Conservation (phyloP, 1,284 basidiomycete species). For the Volvariella surrecta region DNA sequence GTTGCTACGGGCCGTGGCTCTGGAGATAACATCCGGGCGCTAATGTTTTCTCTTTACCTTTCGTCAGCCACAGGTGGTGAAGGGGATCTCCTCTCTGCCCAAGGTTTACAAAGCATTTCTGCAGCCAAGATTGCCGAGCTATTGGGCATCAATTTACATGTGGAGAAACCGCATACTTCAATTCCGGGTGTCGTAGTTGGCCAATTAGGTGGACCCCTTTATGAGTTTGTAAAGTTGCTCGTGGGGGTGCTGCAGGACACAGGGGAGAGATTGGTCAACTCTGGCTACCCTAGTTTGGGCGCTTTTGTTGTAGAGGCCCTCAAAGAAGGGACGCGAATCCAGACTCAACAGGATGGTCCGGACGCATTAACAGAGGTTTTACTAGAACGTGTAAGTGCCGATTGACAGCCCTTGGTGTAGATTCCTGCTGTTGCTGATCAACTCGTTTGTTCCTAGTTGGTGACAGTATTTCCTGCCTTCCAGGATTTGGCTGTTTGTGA, state of each 20-base stretch:
- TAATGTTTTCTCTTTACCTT: slow-evolving; percentile 66
- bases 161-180: slow-evolving; percentile 62
- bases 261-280: slow-evolving; percentile 52
- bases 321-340: slow-evolving; percentile 40
- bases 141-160: slow-evolving; percentile 59
- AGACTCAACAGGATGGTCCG: slow-evolving; percentile 18
- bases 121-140: slow-evolving; percentile 60
- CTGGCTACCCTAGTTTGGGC: slow-evolving; percentile 64
- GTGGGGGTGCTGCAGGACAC: slow-evolving; percentile 63
- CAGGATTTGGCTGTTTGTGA: slow-evolving; percentile 62
- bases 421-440: slow-evolving; percentile 9
- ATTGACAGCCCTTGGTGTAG: slow-evolving; percentile 4
- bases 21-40: slow-evolving; percentile 70
- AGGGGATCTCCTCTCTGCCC: slow-evolving; percentile 56
- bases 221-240: slow-evolving; percentile 66
- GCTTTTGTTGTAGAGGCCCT: slow-evolving; percentile 63
- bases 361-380: slow-evolving; percentile 45
- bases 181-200: slow-evolving; percentile 71
- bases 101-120: slow-evolving; percentile 49
- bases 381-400: slow-evolving; percentile 48
- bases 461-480: slow-evolving; percentile 68
- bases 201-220: slow-evolving; percentile 63
- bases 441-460: slow-evolving; percentile 41
- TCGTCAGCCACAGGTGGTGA: slow-evolving; percentile 44
- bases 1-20: slow-evolving; percentile 63